These are phyloP conservation scores for Spatholobus suberectus DNA, from an alignment of 306 rosid species.

Conservation along the genomic window DNA sequence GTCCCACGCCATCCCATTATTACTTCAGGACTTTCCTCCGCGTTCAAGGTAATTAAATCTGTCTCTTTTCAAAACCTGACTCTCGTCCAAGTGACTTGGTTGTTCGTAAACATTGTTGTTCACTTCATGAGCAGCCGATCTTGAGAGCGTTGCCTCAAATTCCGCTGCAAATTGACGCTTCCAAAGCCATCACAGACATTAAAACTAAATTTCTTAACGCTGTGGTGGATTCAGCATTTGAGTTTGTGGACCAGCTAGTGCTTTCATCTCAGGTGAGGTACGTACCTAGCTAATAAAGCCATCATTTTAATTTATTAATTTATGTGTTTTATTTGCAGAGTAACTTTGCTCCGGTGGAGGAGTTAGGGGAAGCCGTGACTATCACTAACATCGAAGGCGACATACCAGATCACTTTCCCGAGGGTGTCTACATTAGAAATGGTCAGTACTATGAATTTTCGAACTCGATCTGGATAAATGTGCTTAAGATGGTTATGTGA, in stretches of 20 bases:
- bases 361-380: slow-evolving; percentile 45
- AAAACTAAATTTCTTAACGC: slow-evolving; percentile 47
- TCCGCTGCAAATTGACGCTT: slow-evolving; percentile 15
- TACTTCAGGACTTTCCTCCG: slow-evolving; percentile 1
- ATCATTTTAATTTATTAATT: not conserved
- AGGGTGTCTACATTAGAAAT: slow-evolving; percentile 63
- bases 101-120: not conserved
- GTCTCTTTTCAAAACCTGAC: not conserved
- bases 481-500: no score
- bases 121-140: slow-evolving; percentile 37
- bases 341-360: slow-evolving; percentile 58
- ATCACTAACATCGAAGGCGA: slow-evolving; percentile 48
- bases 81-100: accelerated
- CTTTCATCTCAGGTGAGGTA: slow-evolving; percentile 61
- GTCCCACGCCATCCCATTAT: not conserved
- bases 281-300: no score
- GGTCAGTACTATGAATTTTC: slow-evolving; percentile 35
- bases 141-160: slow-evolving; percentile 31
- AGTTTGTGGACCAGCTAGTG: slow-evolving; percentile 51
- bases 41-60: slow-evolving; percentile 23
- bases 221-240: slow-evolving; percentile 59
- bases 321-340: slow-evolving; percentile 24
- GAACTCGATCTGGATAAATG: not conserved
- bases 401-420: slow-evolving; percentile 57
- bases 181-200: slow-evolving; percentile 29